Evolutionary conservation across 1,284 basidiomycete species (phyloP).

Genomic region (Stygiomarasmius scandens): DNA sequence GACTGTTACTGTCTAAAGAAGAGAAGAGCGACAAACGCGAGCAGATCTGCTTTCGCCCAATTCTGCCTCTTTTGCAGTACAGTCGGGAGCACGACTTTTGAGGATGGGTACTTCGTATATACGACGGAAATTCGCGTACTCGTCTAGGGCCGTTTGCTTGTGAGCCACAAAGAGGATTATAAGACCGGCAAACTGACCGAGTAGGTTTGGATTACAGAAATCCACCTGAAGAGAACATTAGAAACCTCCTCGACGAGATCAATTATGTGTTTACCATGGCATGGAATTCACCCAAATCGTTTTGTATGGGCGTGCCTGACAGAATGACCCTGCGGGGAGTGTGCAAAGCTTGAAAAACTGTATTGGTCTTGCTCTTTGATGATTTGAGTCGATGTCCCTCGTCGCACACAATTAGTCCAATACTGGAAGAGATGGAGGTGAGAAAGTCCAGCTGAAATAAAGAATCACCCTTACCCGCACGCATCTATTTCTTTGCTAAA

Average conservation of each 20-base stretch:
- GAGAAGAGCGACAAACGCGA: conserved; percentile 51
- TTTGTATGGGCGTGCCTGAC: conserved; percentile 97
- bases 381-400: conserved; percentile 97
- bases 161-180: conserved; percentile 20
- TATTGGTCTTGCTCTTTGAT: conserved; percentile 88
- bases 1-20: conserved; percentile 4
- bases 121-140: conserved; percentile 75
- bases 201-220: conserved; percentile 90
- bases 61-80: conserved; percentile 71
- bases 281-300: conserved; percentile 94
- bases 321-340: conserved; percentile 84
- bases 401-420: conserved; percentile 94
- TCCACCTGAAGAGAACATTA: conserved; percentile 61
- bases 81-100: conserved; percentile 81
- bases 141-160: conserved; percentile 42
- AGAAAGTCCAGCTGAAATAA: background rate
- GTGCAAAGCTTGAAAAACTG: conserved; percentile 82
- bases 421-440: conserved; percentile 71
- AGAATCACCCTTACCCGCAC: conserved; percentile 54
- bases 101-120: conserved; percentile 91
- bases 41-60: conserved; percentile 73
- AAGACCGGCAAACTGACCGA: conserved; percentile 53
- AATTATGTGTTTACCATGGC: conserved; percentile 71
- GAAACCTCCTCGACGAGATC: background rate
- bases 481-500: conserved; percentile 60